Evolutionary conservation across 352 stramenopile species (phyloP).

Genomic region (Thalassiosira gravida): DNA sequence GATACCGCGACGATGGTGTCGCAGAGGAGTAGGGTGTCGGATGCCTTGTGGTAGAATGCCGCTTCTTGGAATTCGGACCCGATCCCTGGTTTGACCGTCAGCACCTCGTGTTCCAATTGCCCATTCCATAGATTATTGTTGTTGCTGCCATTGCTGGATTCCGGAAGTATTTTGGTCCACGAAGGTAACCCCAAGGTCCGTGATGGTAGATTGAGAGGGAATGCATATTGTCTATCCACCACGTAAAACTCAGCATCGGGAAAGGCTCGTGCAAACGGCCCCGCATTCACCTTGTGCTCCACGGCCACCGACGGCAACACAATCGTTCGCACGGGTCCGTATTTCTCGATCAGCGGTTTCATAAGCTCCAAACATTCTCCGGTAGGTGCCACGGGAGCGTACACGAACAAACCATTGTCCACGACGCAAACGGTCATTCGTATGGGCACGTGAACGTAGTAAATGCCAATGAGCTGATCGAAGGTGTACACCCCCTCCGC

Average conservation of each 20-base stretch:
- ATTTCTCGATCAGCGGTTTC: slow-evolving; percentile 13
- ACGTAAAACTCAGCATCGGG: slow-evolving; percentile 63
- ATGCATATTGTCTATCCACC: slow-evolving; percentile 64
- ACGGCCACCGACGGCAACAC: slow-evolving; percentile 67
- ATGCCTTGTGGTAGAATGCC: slow-evolving; percentile 68
- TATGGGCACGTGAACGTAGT: slow-evolving; percentile 79
- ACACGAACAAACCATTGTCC: slow-evolving; percentile 65
- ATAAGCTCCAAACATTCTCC: slow-evolving; percentile 58
- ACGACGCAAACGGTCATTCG: slow-evolving; percentile 78
- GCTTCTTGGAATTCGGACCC: slow-evolving; percentile 65
- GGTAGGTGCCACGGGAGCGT: slow-evolving; percentile 67
- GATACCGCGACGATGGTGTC: slow-evolving; percentile 67
- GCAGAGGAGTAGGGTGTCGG: slow-evolving; percentile 68
- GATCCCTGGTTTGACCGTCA: slow-evolving; percentile 54
- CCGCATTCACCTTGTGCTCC: slow-evolving; percentile 79
- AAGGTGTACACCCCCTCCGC: slow-evolving; percentile 64
- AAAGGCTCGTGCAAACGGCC: slow-evolving; percentile 67
- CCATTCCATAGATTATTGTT: slow-evolving; percentile 36
- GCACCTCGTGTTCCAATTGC: slow-evolving; percentile 43
- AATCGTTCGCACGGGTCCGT: slow-evolving; percentile 68
- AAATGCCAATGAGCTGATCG: slow-evolving; percentile 70
- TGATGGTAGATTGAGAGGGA: slow-evolving; percentile 57
- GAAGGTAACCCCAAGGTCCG: slow-evolving; percentile 43
- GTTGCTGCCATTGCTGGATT: neutral
- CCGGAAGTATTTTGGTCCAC: slow-evolving; percentile 47